A percentile compares a stretch with the other conserved stretches of the same genome.
Evolutionary conservation across 768 basidiomycete genomes (phyloP).

Genomic region (Boletus insuetus): DNA sequence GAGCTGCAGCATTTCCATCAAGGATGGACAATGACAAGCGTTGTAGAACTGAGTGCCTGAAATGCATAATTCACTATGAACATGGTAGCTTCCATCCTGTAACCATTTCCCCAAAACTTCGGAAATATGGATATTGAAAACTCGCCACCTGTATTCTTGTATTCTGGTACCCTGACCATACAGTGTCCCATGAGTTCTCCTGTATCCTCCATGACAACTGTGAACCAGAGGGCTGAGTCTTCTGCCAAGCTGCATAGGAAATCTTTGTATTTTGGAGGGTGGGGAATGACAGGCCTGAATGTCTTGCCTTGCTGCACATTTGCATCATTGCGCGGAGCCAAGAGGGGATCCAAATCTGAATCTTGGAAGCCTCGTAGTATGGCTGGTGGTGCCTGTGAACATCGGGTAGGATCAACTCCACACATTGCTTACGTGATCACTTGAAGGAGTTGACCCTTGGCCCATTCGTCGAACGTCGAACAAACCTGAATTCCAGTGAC

Average conservation of each 20-base stretch:
- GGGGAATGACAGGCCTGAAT: conserved; percentile 22
- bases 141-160: no score
- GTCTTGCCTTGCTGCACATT: conserved; percentile 2
- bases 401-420: conserved; percentile 4
- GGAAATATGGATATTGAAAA: no score
- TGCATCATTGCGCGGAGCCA: no score
- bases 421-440: no score
- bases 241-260: background rate
- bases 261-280: conserved; percentile 9
- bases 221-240: conserved; percentile 19
- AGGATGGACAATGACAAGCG: conserved; percentile 23
- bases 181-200: conserved; percentile 24
- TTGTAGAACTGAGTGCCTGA: background rate
- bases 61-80: conserved; percentile 39
- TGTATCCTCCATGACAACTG: conserved; percentile 14
- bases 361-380: no score
- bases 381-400: no score
- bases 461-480: no score
- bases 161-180: conserved; percentile 6
- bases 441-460: no score
- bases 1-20: conserved; percentile 34
- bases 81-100: conserved; percentile 25
- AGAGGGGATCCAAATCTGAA: no score
- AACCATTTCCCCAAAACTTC: conserved; percentile 24
- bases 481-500: no score